Base-by-base conservation (phyloP, 2,329 filamentous ascomycete species). In the Trichocomaceae sp. region DNA sequence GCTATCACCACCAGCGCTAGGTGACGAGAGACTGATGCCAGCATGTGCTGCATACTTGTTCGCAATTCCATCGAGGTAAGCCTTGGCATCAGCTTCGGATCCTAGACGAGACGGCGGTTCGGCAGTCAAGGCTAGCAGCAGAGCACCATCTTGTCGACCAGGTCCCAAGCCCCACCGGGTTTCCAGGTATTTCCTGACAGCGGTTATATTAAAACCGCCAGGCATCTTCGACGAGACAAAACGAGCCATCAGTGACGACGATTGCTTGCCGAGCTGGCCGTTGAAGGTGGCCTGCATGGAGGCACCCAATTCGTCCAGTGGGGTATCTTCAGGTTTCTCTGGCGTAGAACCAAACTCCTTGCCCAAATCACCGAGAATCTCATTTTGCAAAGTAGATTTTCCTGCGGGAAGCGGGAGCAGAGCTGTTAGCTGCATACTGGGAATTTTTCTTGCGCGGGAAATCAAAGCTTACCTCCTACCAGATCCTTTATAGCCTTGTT, bases 141-240 rank as follows among this genome's bases (percentile, higher is more conserved):
- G 78, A 48, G 88, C 88, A 64, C 91, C 90, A 69, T 99, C 93
- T 70, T 99, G 93, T 66, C 93, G 83, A 26, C 93, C 93, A 22
- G 86, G 69, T 3, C 80, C 89, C 56, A 99, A 78, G 54, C 93
- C 93, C 90, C 92, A 99, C 72, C 90, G 83, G 15, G 88, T 90
- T 76, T 96, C 92, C 45, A 99, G 77, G 69, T 99, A 95, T 76
- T 99, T 99, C 66, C 93, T 84, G 47, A 95, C 89, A 12, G 90
- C 82, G 67, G 92, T 97, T 72, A 97, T 97, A 72, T 97, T 99
- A 83, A 99, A 99, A 59, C 93, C 93, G 77, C 92, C 93, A 47
- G 93, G 93, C 93, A 99, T 99, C 77, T 99, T 99, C 29, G 93
- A 96, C 1, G 93, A 97, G 44, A 99, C 93, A 70, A 99, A 79